These are phyloP conservation scores for Sungouiella blattae DNA, from an alignment of 805 yeast genomes.

Conservation along the genomic window DNA sequence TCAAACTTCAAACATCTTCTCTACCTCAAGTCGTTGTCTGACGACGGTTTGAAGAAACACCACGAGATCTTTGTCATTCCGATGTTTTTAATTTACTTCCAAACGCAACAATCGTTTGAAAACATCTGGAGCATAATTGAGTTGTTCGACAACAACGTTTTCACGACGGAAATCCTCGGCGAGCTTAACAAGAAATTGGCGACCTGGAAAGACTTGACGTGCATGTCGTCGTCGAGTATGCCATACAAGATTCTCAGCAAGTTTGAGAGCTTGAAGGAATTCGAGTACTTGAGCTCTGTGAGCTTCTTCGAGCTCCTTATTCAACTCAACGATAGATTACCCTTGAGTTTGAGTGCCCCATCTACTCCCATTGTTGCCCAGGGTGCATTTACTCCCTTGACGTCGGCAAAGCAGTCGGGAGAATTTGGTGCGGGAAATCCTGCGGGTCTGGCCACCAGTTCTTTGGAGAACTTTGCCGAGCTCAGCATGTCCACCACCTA, in stretches of 20 bases:
- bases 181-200: constrained; percentile 24
- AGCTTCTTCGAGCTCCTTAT: constrained; percentile 30
- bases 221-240: constrained; percentile 16
- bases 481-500: constrained; percentile 1
- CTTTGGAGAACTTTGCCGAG: constrained; percentile 4
- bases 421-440: background rate
- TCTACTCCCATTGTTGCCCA: constrained; percentile 33
- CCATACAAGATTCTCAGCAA: constrained; percentile 22
- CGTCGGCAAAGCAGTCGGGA: background rate
- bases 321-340: constrained; percentile 40
- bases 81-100: constrained; percentile 28
- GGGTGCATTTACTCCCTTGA: constrained; percentile 2
- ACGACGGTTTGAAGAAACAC: constrained; percentile 34
- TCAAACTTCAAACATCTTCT: constrained; percentile 28
- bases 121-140: constrained; percentile 31
- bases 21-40: constrained; percentile 36
- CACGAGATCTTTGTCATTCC: constrained; percentile 42
- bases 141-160: constrained; percentile 30
- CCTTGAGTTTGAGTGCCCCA: constrained; percentile 43
- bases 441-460: constrained; percentile 3
- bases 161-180: constrained; percentile 24
- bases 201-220: constrained; percentile 25
- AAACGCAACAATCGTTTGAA: constrained; percentile 16
- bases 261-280: constrained; percentile 26
- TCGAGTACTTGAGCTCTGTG: constrained; percentile 28